phyloP scores from a whole-genome alignment of 2,329 filamentous ascomycete species.

The Chrysoporthe deuterocubensis region DNA sequence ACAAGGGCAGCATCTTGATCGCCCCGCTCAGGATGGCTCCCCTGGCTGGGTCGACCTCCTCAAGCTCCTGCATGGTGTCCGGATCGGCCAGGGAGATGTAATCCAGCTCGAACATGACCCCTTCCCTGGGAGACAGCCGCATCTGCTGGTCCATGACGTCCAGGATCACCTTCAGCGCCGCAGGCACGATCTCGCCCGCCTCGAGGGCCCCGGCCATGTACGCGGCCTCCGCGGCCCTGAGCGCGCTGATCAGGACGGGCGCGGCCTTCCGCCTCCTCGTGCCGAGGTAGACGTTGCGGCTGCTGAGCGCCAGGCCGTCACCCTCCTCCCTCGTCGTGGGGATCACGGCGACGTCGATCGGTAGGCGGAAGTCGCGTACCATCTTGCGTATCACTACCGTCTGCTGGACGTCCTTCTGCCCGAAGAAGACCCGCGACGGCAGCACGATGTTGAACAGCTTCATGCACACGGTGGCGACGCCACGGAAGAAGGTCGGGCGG shows the following conservation, averaged over 20 bases:
- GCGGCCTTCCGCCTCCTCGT: constrained; percentile 71
- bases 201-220: constrained; percentile 61
- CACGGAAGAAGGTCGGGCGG: constrained; percentile 92
- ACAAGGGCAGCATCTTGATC: constrained; percentile 84
- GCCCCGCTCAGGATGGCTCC: constrained; percentile 90
- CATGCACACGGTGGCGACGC: constrained; percentile 95
- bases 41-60: constrained; percentile 66
- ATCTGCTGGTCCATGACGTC: constrained; percentile 64
- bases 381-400: constrained; percentile 86
- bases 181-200: constrained; percentile 71
- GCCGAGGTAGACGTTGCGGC: constrained; percentile 91
- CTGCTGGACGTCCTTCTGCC: constrained; percentile 97
- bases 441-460: constrained; percentile 86
- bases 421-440: constrained; percentile 85
- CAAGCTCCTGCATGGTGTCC: constrained; percentile 78
- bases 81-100: constrained; percentile 92
- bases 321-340: constrained; percentile 70
- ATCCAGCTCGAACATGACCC: constrained; percentile 80
- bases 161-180: constrained; percentile 66
- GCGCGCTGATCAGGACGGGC: constrained; percentile 70
- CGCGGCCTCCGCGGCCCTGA: constrained; percentile 70
- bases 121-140: constrained; percentile 58
- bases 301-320: constrained; percentile 89
- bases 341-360: constrained; percentile 73
- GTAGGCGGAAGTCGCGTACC: constrained; percentile 84